Evolutionary conservation across 2,329 filamentous ascomycete genomes (phyloP).

Genomic region (Beauveria australis): DNA sequence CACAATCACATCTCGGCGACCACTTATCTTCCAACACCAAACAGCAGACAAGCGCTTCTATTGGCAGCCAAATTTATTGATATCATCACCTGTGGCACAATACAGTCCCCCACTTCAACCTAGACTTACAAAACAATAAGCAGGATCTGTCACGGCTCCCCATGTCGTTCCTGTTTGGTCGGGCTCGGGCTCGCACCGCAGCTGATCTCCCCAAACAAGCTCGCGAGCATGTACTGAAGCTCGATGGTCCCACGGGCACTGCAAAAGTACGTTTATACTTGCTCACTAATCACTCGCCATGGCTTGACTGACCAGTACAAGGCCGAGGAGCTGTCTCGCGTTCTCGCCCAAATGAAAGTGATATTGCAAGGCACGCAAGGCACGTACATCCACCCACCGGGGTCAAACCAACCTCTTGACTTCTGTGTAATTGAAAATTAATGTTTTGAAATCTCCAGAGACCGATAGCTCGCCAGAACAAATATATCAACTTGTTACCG

Average conservation of each 20-base stretch:
- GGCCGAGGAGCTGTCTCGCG: slow-evolving; percentile 81
- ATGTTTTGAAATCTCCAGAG: slow-evolving; percentile 44
- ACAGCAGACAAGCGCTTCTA: background rate
- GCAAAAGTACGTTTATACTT: slow-evolving; percentile 33
- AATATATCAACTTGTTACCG: slow-evolving; percentile 75
- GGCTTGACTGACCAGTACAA: slow-evolving; percentile 28
- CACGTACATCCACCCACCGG: slow-evolving; percentile 27
- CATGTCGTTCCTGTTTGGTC: slow-evolving; percentile 51
- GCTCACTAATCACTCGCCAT: background rate
- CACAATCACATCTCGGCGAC: background rate
- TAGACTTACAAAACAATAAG: background rate
- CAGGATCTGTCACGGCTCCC: background rate
- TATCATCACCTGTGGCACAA: too few relatives aligned
- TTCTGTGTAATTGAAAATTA: background rate
- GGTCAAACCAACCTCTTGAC: too few relatives aligned
- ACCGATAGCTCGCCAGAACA: slow-evolving; percentile 79
- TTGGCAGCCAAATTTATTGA: background rate
- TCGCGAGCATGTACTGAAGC: slow-evolving; percentile 43
- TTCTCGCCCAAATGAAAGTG: slow-evolving; percentile 84
- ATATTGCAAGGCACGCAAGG: slow-evolving; percentile 89
- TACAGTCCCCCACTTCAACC: background rate
- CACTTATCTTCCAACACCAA: background rate
- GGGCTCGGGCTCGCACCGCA: slow-evolving; percentile 42
- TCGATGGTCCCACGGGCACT: slow-evolving; percentile 40
- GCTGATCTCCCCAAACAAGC: slow-evolving; percentile 49